phyloP scores from a whole-genome alignment of 1,284 basidiomycete genomes.

The Cutaneotrichosporon mucoides region DNA sequence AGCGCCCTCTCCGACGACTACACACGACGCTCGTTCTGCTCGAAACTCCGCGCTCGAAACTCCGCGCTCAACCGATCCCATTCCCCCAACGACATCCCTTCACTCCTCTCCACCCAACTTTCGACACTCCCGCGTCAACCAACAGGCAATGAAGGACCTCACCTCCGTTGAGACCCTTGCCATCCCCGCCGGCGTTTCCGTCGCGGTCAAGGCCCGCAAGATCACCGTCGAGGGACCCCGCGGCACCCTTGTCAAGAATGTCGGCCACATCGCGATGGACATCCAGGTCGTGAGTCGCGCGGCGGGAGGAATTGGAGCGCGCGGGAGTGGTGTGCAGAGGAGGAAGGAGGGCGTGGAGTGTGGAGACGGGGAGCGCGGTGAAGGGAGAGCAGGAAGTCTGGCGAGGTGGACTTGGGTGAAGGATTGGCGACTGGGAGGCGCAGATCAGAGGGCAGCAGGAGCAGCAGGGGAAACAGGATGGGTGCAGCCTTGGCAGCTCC shows the following conservation, averaged over 20 bases:
- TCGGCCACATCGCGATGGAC: slow-evolving; percentile 95
- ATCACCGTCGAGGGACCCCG: slow-evolving; percentile 86
- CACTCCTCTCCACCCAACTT: not conserved
- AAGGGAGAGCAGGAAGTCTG: not conserved
- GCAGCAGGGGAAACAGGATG: too few species aligned
- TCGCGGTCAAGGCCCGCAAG: slow-evolving; percentile 80
- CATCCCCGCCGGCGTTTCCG: slow-evolving; percentile 78
- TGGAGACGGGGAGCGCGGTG: not conserved
- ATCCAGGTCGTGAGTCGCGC: slow-evolving; percentile 66
- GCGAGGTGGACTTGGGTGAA: not conserved
- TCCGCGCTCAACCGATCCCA: not conserved
- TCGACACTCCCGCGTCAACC: not conserved
- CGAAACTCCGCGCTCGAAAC: not conserved
- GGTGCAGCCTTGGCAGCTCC: too few species aligned
- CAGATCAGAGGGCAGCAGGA: too few species aligned
- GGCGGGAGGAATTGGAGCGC: not conserved
- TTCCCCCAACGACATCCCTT: not conserved
- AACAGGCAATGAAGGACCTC: slow-evolving; percentile 50
- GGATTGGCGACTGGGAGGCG: too few species aligned
- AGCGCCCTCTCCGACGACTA: not conserved
- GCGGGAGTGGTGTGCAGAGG: not conserved
- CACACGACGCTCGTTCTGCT: too few species aligned
- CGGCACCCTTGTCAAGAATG: slow-evolving; percentile 82
- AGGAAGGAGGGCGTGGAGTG: not conserved
- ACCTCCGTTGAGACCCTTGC: slow-evolving; percentile 71